Base-by-base conservation (phyloP, 2,329 filamentous ascomycete species). In the Xylaria polymorpha region DNA sequence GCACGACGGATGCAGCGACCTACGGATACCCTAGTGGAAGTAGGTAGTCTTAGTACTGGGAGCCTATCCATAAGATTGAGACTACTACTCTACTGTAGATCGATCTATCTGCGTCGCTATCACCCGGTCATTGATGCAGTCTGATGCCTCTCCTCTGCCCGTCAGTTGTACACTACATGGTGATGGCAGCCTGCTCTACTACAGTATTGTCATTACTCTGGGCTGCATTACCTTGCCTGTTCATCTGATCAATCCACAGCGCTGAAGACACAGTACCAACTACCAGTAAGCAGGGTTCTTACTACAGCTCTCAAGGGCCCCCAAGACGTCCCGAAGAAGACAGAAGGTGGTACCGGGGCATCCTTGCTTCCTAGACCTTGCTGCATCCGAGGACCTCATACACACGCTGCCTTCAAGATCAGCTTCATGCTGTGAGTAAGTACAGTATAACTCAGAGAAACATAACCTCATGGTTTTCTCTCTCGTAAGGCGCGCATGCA, bases 211-310 rank as follows among this genome's bases (percentile, higher is more conserved):
- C 35, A n/a, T 39, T 37, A 22, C 22, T 20, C 32, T 18, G 20
- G n/a, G 3, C 22, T 50, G 20, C 32, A 18, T 43, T 57, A 43
- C 60, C n/a, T 51, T 62, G 39, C 44, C 22, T 58, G 44, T 43
- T 58, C 44, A 61, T 57, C 50, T 56, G 51, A 65, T 50, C 32
- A 61, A 48, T 25, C 18, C 39, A 48, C 58, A 65, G 43, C 46
- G 37, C 41, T 46, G 15, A 20, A 32, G 48, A 32, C 35, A 51
- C 41, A 64, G 59, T 61, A 58, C 29, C 67, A 58, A 61, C 50
- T 48, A 61, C 61, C 64, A 69, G 69, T 71, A 71, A 71, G 67
- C 70, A 72, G 58, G 55, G 68, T 70, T 65, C 50, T 69, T 69
- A 69, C 66, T 67, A 67, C 61, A 62, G 61, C 57, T 57, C 56